phyloP scores from a whole-genome alignment of 2,329 filamentous ascomycete species.

The Clonostachys solani region DNA sequence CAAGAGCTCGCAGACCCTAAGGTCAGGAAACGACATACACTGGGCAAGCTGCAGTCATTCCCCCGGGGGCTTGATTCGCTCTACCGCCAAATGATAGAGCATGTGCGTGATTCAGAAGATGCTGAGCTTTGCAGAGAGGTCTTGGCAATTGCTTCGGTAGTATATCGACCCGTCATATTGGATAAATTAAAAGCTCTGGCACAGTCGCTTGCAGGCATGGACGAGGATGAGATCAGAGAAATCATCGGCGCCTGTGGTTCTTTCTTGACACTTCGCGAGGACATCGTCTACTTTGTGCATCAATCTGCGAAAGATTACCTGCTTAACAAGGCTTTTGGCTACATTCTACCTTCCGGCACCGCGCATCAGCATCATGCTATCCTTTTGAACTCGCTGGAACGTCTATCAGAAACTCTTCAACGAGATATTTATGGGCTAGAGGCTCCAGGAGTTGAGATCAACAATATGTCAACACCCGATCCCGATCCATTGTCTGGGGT shows the following conservation, averaged over 20 bases:
- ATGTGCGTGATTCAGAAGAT: constrained; percentile 18
- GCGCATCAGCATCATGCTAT: constrained; percentile 19
- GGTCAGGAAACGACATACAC: constrained; percentile 3
- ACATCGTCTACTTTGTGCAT: constrained; percentile 28
- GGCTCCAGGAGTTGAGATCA: constrained; percentile 3
- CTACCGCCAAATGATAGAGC: constrained; percentile 27
- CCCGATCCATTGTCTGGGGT: constrained; percentile 8
- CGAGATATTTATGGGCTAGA: constrained; percentile 27
- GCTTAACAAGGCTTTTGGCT: constrained; percentile 6
- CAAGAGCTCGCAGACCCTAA: constrained; percentile 2
- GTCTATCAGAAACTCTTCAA: constrained; percentile 17
- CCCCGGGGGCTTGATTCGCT: constrained; percentile 22
- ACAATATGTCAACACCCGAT: constrained; percentile 4
- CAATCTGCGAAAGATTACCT: constrained; percentile 39
- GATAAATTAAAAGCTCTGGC: constrained; percentile 18
- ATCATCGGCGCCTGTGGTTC: constrained; percentile 30
- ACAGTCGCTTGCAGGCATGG: constrained; percentile 5
- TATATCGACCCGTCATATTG: constrained; percentile 24
- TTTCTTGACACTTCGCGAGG: constrained; percentile 25
- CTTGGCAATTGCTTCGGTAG: constrained; percentile 17
- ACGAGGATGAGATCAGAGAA: constrained; percentile 9
- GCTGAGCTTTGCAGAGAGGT: constrained; percentile 20
- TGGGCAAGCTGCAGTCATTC: constrained; percentile 11
- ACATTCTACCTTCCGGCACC: constrained; percentile 19
- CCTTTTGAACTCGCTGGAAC: constrained; percentile 23